These are phyloP conservation scores for Leccinum broughii DNA, from an alignment of 768 basidiomycete species.

Conservation along the genomic window DNA sequence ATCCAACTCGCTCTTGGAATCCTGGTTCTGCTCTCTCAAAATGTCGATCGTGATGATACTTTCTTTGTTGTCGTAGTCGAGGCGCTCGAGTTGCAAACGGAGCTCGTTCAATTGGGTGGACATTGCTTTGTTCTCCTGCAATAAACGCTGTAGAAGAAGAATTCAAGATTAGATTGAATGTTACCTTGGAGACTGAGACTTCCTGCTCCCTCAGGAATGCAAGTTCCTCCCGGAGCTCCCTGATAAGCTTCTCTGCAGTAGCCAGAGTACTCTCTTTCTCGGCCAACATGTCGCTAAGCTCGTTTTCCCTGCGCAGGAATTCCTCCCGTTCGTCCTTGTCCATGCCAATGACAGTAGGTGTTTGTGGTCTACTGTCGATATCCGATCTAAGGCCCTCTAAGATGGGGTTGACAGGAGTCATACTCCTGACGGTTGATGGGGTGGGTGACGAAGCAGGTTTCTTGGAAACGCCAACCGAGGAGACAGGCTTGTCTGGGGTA, in stretches of 20 bases:
- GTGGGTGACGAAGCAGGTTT: conserved; percentile 57
- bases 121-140: conserved; percentile 91
- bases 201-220: conserved; percentile 91
- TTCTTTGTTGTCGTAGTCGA: conserved; percentile 97
- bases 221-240: conserved; percentile 88
- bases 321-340: conserved; percentile 98
- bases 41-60: conserved; percentile 90
- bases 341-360: conserved; percentile 83
- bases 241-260: conserved; percentile 82
- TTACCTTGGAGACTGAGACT: conserved; percentile 69
- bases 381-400: conserved; percentile 73
- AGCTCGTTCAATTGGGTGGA: conserved; percentile 92
- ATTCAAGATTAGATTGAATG: conserved; percentile 13
- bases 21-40: conserved; percentile 90
- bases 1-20: conserved; percentile 85
- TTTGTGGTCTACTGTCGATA: conserved; percentile 84
- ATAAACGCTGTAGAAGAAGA: conserved; percentile 10
- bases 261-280: conserved; percentile 85
- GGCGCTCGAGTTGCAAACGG: conserved; percentile 84
- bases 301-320: conserved; percentile 94
- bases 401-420: conserved; percentile 73
- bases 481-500: conserved; percentile 55
- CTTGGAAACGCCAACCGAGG: conserved; percentile 46
- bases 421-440: conserved; percentile 64
- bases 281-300: conserved; percentile 88